Evolutionary conservation across 345 rosid species (phyloP).

Genomic region (Eucalyptus sideroxylon): DNA sequence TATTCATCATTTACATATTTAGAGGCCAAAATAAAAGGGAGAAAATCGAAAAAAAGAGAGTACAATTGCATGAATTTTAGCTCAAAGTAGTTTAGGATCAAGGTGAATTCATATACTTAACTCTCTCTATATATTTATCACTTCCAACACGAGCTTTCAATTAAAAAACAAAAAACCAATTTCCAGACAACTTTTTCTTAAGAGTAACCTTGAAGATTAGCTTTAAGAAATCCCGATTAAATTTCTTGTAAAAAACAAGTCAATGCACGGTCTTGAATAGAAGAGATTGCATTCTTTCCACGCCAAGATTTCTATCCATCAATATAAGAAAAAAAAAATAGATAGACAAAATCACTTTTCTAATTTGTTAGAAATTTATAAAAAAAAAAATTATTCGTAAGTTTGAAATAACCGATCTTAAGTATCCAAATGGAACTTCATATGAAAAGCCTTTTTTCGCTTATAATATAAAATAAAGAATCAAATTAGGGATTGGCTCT

Average conservation of each 20-base stretch:
- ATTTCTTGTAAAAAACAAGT: not conserved
- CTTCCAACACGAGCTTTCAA: not conserved
- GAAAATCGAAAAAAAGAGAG: too few species aligned
- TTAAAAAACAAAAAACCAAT: not conserved
- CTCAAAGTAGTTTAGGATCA: not conserved
- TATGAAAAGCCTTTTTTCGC: not conserved
- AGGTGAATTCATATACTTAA: not conserved
- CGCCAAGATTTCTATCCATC: not conserved
- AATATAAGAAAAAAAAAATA: not conserved
- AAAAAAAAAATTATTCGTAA: too few species aligned
- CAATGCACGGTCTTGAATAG: not conserved
- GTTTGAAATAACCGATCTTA: not conserved
- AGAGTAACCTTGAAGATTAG: not conserved
- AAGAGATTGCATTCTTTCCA: not conserved
- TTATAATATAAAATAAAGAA: too few species aligned
- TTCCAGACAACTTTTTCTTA: not conserved
- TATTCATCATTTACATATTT: not conserved
- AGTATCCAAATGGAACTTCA: too few species aligned
- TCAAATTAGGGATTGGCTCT: not conserved
- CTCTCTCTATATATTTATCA: not conserved
- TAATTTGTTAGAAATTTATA: not conserved
- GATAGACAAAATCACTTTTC: not conserved
- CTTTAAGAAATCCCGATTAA: not conserved
- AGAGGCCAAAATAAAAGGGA: not conserved
- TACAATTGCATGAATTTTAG: not conserved